Evolutionary conservation across 2,329 filamentous ascomycete genomes (phyloP).

Genomic region (Cylindrodendrum hubeiense): DNA sequence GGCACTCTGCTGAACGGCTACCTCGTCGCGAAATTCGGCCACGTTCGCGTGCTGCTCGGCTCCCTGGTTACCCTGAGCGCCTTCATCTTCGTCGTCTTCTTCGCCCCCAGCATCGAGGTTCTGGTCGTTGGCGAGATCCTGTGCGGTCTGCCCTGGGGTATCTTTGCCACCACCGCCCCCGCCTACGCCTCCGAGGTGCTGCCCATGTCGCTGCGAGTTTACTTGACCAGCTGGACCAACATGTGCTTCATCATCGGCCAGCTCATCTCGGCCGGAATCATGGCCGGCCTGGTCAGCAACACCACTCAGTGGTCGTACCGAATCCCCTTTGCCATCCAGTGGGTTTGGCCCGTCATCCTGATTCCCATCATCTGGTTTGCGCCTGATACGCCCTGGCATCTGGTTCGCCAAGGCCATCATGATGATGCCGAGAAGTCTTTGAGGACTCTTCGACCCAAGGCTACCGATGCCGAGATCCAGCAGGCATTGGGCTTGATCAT

Average conservation of each 20-base stretch:
- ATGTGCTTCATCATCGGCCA: slow-evolving; percentile 62
- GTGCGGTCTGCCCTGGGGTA: slow-evolving; percentile 60
- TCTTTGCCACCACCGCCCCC: slow-evolving; percentile 58
- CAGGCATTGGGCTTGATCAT: slow-evolving; percentile 55
- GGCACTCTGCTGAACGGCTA: slow-evolving; percentile 62
- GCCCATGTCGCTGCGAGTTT: slow-evolving; percentile 54
- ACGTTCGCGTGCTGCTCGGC: slow-evolving; percentile 58
- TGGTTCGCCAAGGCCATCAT: slow-evolving; percentile 51
- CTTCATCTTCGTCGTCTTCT: slow-evolving; percentile 63
- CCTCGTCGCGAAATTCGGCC: slow-evolving; percentile 57
- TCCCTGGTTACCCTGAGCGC: slow-evolving; percentile 52
- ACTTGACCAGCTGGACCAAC: slow-evolving; percentile 60
- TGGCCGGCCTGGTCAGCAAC: slow-evolving; percentile 43
- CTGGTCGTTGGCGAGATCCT: slow-evolving; percentile 59
- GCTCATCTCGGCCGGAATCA: slow-evolving; percentile 53
- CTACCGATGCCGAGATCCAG: slow-evolving; percentile 47
- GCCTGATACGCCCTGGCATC: slow-evolving; percentile 62
- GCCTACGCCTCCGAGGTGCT: slow-evolving; percentile 61
- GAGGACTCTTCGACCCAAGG: slow-evolving; percentile 45
- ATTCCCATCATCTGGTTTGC: slow-evolving; percentile 55
- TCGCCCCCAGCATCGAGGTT: slow-evolving; percentile 52
- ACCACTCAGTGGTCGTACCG: slow-evolving; percentile 58
- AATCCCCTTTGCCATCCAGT: slow-evolving; percentile 62
- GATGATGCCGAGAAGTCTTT: slow-evolving; percentile 51
- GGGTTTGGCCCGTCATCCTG: slow-evolving; percentile 60